phyloP scores from a whole-genome alignment of 2,329 filamentous ascomycete species.

The Talaromyces funiculosus region DNA sequence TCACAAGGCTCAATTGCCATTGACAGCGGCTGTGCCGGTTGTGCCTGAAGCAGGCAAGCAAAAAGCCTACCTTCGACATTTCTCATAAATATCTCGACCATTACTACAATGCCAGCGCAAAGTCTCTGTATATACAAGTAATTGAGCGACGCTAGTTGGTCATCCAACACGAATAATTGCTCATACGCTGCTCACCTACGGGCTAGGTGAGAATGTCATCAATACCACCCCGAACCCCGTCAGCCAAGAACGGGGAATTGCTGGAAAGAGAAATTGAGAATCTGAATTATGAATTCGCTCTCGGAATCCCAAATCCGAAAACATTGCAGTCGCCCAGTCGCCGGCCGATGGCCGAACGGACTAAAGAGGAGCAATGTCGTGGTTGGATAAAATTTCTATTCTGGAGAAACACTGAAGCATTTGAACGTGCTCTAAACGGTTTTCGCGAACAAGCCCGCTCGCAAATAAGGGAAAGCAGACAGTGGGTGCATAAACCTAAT shows the following conservation, averaged over 20 bases:
- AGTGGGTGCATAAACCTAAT: slow-evolving; percentile 23
- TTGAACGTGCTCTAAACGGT: slow-evolving; percentile 3
- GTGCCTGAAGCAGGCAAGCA: neutral
- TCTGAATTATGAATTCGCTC: slow-evolving; percentile 11
- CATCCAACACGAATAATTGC: neutral
- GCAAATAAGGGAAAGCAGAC: neutral
- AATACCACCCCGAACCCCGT: slow-evolving; percentile 4
- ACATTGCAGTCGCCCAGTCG: slow-evolving; percentile 8
- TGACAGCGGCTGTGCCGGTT: neutral
- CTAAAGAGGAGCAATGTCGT: slow-evolving; percentile 11
- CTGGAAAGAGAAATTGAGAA: slow-evolving; percentile 10
- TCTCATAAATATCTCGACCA: neutral
- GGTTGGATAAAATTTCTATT: slow-evolving; percentile 8
- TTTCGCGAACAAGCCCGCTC: slow-evolving; percentile 8
- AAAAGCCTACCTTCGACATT: neutral
- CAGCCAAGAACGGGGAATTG: slow-evolving; percentile 1
- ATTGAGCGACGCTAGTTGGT: neutral
- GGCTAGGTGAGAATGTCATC: neutral
- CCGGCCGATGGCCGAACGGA: slow-evolving; percentile 1
- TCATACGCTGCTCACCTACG: neutral
- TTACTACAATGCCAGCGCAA: neutral
- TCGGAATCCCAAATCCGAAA: slow-evolving; percentile 13
- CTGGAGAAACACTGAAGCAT: slow-evolving; percentile 3
- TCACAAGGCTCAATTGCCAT: neutral
- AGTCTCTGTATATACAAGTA: neutral